phyloP scores from a whole-genome alignment of 2,329 filamentous ascomycete genomes.

The Venturia pyrina region DNA sequence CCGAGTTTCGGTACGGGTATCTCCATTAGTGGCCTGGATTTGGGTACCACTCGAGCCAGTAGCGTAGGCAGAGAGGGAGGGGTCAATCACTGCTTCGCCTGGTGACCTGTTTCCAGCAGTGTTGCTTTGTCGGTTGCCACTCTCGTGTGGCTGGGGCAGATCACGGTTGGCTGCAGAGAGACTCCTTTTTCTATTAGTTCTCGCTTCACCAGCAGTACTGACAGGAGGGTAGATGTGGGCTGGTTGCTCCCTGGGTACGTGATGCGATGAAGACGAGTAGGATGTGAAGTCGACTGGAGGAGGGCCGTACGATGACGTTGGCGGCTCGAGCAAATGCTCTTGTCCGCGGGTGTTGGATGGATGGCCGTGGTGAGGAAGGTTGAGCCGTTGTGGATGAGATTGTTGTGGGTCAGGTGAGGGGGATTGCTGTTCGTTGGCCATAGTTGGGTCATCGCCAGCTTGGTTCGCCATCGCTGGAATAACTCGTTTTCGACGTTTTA shows the following conservation, averaged over 20 bases:
- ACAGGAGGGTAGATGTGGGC: constrained; percentile 15
- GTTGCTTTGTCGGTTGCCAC: neutral
- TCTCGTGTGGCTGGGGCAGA: constrained; percentile 14
- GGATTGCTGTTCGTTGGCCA: constrained; percentile 19
- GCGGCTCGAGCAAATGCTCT: constrained; percentile 11
- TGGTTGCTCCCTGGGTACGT: constrained; percentile 11
- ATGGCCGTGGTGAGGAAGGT: constrained; percentile 15
- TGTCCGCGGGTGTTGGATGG: neutral
- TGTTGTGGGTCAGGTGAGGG: constrained; percentile 26
- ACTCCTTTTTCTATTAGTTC: constrained; percentile 24
- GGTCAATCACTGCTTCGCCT: constrained; percentile 11
- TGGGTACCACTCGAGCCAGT: neutral
- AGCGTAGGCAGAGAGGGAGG: constrained; percentile 4
- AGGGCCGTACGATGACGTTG: constrained; percentile 19
- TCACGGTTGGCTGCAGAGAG: constrained; percentile 19
- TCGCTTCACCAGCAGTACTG: constrained; percentile 19
- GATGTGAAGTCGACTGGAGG: constrained; percentile 28
- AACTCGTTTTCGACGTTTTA: constrained; percentile 90
- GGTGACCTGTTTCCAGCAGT: neutral
- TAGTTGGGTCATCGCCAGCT: constrained; percentile 43
- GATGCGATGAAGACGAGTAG: constrained; percentile 17
- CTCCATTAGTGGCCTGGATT: neutral
- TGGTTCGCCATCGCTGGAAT: constrained; percentile 52
- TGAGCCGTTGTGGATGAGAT: constrained; percentile 16
- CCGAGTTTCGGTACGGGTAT: constrained; percentile 15